Conservation (phyloP, 2,329 filamentous ascomycete species). For the Volutella citrinella region DNA sequence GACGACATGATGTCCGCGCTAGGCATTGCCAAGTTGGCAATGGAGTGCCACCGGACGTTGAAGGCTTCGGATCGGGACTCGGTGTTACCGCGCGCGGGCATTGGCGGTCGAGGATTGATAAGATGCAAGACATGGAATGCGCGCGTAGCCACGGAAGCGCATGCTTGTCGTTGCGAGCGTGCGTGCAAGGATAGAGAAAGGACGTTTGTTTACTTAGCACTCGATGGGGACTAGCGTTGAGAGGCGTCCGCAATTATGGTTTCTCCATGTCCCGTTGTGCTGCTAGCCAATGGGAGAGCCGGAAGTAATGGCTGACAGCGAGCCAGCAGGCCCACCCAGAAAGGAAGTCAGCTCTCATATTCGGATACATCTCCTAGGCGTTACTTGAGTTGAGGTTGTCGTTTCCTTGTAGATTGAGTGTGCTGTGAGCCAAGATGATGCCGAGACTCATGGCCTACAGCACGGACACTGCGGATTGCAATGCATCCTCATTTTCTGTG, state of each 20-base stretch:
- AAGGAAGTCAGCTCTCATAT: no score
- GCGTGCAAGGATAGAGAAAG: conserved; percentile 19
- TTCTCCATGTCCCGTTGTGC: no score
- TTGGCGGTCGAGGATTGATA: conserved; percentile 20
- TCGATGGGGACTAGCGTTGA: conserved; percentile 20
- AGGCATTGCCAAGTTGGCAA: conserved; percentile 33
- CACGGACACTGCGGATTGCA: no score
- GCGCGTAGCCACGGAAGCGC: conserved; percentile 8
- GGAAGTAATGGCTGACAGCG: not conserved
- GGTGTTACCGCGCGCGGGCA: conserved; percentile 27
- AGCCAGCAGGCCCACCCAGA: no score
- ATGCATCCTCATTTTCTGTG: no score
- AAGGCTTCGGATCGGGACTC: conserved; percentile 24
- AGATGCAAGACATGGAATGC: conserved; percentile 19
- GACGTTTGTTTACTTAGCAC: conserved; percentile 29
- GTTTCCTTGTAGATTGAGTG: no score
- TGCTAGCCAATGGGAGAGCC: not conserved
- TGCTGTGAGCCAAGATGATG: no score
- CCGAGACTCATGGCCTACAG: no score
- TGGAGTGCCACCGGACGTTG: conserved; percentile 34
- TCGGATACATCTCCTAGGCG: no score
- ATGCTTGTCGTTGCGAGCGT: conserved; percentile 14
- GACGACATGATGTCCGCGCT: conserved; percentile 46
- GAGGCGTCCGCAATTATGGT: conserved; percentile 17
- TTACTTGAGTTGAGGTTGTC: no score